phyloP scores from a whole-genome alignment of 139 green algal species.

The Closterium sp. region DNA sequence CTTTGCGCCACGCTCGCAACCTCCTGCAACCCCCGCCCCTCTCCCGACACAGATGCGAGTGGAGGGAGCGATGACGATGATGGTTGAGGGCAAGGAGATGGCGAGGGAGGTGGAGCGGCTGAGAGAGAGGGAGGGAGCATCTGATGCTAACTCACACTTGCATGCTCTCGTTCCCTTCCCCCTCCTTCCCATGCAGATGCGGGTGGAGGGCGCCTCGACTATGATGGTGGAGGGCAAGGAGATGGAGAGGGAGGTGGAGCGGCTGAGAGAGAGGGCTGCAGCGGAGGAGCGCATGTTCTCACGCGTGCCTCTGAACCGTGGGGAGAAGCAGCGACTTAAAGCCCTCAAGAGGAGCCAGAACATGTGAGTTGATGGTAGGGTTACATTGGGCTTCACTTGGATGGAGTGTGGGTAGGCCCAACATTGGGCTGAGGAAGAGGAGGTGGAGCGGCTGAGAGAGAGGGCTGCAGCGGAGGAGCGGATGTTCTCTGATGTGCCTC shows the following conservation, averaged over 20 bases:
- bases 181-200: not conserved
- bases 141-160: not conserved
- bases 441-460: constrained; percentile 68
- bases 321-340: constrained; percentile 78
- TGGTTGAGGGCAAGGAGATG: too few relatives aligned
- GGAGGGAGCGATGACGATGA: not conserved
- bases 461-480: constrained; percentile 83
- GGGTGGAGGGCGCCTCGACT: not conserved
- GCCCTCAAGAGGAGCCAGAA: constrained; percentile 28
- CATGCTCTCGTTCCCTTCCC: not conserved
- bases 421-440: constrained; percentile 38
- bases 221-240: constrained; percentile 16
- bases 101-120: too few relatives aligned
- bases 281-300: constrained; percentile 89
- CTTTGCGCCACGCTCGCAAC: too few relatives aligned
- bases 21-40: too few relatives aligned
- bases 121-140: too few relatives aligned
- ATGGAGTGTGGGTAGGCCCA: too few relatives aligned
- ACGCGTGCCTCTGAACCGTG: constrained; percentile 54
- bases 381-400: too few relatives aligned
- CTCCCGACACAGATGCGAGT: not conserved
- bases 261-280: constrained; percentile 70
- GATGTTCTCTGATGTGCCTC: constrained; percentile 68
- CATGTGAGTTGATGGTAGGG: not conserved
- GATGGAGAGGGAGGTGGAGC: constrained; percentile 59